phyloP scores from a whole-genome alignment of 257 asterid genomes.

The Linderniella brevidens region DNA sequence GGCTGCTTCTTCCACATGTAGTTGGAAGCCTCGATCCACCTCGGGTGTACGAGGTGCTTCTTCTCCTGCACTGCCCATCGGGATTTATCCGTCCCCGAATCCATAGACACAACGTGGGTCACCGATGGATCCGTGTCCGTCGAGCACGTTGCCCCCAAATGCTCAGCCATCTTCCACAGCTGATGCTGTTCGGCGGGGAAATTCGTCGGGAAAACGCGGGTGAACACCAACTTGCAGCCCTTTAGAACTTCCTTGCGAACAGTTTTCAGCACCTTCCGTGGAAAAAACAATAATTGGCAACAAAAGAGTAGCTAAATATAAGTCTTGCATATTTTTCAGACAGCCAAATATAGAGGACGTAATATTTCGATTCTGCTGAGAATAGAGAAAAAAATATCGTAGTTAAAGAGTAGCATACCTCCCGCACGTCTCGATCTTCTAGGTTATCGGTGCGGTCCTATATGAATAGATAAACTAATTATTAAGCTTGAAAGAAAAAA shows the following conservation, averaged over 20 bases:
- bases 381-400: neutral
- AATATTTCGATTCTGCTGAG: no score
- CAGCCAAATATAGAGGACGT: neutral
- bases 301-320: neutral
- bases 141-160: constrained; percentile 57
- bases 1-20: constrained; percentile 58
- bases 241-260: constrained; percentile 37
- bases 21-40: constrained; percentile 64
- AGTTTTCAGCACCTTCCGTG: constrained; percentile 30
- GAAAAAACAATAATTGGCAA: neutral
- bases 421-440: constrained; percentile 59
- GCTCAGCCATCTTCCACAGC: constrained; percentile 58
- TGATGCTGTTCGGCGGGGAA: constrained; percentile 39
- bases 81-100: constrained; percentile 51
- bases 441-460: constrained; percentile 37
- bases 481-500: constrained; percentile 3
- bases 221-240: constrained; percentile 54
- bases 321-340: neutral
- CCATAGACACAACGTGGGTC: constrained; percentile 65
- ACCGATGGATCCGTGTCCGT: constrained; percentile 32
- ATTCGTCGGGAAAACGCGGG: constrained; percentile 36
- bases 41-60: constrained; percentile 49
- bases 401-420: constrained; percentile 22
- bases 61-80: constrained; percentile 40
- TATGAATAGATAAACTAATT: constrained; percentile 7